phyloP scores from a whole-genome alignment of 106 monocot species.

The Apostasia ramifera region DNA sequence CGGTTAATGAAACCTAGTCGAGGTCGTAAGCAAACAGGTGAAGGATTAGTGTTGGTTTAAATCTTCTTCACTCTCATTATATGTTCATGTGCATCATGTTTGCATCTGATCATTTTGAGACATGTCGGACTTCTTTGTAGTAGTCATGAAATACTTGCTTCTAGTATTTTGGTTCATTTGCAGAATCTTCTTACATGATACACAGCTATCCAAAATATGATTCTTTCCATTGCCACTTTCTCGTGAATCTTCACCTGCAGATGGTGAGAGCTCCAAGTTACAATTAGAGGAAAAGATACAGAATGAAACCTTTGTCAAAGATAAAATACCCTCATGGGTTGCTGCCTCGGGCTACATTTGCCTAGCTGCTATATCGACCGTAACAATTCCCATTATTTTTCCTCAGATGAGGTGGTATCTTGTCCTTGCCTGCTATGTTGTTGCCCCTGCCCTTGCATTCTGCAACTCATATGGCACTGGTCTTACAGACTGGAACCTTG shows the following conservation, averaged over 20 bases:
- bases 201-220: neutral
- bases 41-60: neutral
- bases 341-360: conserved; percentile 64
- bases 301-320: conserved; percentile 55
- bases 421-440: conserved; percentile 44
- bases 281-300: conserved; percentile 32
- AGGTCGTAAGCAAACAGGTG: neutral
- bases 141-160: neutral
- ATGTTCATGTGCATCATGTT: too few relatives aligned
- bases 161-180: neutral
- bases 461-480: conserved; percentile 90
- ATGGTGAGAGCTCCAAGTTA: conserved; percentile 26
- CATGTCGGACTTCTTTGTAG: neutral
- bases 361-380: conserved; percentile 67
- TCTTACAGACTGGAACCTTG: conserved; percentile 72
- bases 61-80: neutral
- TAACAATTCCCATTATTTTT: conserved; percentile 64
- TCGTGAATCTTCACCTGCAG: conserved; percentile 3
- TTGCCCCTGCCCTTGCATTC: conserved; percentile 80
- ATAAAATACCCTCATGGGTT: conserved; percentile 58
- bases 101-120: too few relatives aligned
- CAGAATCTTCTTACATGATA: neutral
- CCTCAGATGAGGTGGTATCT: conserved; percentile 80
- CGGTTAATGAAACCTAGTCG: neutral
- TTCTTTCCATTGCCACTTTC: neutral